Conservation (phyloP, 1,284 basidiomycete species). For the Neolentinus lepideus region DNA sequence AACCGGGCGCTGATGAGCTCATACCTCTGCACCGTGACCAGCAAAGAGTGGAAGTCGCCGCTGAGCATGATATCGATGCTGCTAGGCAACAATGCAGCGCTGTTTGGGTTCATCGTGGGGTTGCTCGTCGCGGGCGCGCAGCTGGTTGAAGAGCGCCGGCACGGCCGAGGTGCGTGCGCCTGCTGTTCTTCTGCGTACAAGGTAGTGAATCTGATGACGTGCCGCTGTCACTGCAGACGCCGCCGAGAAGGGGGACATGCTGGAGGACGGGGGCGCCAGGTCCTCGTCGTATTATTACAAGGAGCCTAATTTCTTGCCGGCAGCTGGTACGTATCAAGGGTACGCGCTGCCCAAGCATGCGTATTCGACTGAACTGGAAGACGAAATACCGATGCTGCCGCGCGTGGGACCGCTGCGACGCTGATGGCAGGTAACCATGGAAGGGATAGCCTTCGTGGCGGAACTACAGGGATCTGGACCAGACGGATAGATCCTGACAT, state of each 20-base stretch:
- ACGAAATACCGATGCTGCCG: not conserved
- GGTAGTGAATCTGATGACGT: not conserved
- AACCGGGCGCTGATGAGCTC: not conserved
- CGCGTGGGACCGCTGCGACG: not conserved
- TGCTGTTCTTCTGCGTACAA: not conserved
- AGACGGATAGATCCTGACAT: too few species aligned
- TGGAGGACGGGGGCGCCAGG: not conserved
- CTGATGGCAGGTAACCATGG: not conserved
- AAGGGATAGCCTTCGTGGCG: not conserved
- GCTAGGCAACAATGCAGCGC: constrained; percentile 1
- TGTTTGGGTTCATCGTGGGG: constrained; percentile 1
- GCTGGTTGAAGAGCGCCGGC: not conserved
- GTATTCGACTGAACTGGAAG: not conserved
- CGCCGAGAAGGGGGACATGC: not conserved
- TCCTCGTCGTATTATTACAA: not conserved
- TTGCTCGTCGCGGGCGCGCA: not conserved
- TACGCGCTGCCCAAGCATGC: not conserved
- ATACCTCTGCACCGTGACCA: constrained; percentile 2
- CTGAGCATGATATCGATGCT: constrained; percentile 1
- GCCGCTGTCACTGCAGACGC: not conserved
- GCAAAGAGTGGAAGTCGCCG: not conserved
- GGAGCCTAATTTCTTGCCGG: not conserved
- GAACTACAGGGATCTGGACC: too few species aligned
- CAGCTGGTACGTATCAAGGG: not conserved
- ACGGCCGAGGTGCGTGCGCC: not conserved